These are phyloP conservation scores for Clathrospora elynae DNA, from an alignment of 2,329 filamentous ascomycete genomes.

Conservation along the genomic window DNA sequence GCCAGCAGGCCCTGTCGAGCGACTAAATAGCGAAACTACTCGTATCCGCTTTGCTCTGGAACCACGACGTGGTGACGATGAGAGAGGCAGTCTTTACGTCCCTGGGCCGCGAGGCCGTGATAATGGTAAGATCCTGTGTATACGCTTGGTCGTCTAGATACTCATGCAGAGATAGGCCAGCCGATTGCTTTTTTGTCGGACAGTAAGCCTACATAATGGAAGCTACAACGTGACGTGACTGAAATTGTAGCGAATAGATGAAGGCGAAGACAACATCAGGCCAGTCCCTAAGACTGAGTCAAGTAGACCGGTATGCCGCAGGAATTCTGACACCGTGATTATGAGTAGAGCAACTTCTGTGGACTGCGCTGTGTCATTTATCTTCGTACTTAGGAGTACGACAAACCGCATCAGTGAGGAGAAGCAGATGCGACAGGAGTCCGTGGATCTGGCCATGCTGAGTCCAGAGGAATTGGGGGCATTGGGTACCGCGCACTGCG, in stretches of 20 bases:
- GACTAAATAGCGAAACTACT: neutral
- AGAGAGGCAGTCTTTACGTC: constrained; percentile 8
- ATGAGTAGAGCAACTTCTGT: constrained; percentile 46
- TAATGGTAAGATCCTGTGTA: neutral
- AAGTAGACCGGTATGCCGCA: constrained; percentile 9
- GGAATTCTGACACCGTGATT: constrained; percentile 12
- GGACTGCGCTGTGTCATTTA: constrained; percentile 48
- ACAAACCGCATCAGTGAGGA: constrained; percentile 60
- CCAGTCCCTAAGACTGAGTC: constrained; percentile 6
- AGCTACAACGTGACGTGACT: no score
- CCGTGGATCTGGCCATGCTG: constrained; percentile 50
- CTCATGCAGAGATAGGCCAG: neutral
- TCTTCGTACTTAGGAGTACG: constrained; percentile 57
- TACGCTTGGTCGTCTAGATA: neutral
- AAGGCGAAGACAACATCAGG: constrained; percentile 17
- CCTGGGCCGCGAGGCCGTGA: constrained; percentile 12
- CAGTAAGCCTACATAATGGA: neutral
- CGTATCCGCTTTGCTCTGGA: constrained; percentile 15
- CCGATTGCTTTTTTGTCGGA: neutral
- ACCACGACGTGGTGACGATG: neutral
- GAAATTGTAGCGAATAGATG: no score
- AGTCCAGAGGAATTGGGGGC: constrained; percentile 83
- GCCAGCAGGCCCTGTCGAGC: neutral
- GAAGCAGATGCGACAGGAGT: constrained; percentile 48
- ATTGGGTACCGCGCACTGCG: constrained; percentile 95